Evolutionary conservation across 495 filamentous ascomycete species (phyloP).

Genomic region (Penicillium simplicissimum): DNA sequence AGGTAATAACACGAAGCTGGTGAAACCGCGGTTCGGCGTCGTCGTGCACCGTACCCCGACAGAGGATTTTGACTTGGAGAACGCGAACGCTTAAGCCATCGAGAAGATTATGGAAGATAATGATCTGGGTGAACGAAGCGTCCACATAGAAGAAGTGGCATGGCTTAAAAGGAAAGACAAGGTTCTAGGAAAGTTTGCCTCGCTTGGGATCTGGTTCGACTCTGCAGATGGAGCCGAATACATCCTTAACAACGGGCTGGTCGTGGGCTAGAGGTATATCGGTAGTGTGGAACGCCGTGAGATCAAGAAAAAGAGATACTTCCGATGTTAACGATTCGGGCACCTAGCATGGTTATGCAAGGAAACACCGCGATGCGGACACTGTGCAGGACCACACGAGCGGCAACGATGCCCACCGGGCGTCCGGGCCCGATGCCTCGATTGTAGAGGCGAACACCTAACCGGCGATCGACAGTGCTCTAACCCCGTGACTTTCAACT

Average conservation of each 20-base stretch:
- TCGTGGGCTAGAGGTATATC: constrained; percentile 26
- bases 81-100: constrained; percentile 6
- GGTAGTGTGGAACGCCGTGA: constrained; percentile 18
- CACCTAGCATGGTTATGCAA: constrained; percentile 36
- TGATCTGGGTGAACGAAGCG: constrained; percentile 16
- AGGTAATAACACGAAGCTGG: constrained; percentile 3
- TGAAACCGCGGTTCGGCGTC: constrained; percentile 10
- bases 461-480: constrained; percentile 21
- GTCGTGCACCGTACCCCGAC: constrained; percentile 28
- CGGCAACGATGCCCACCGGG: constrained; percentile 22
- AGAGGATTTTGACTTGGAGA: constrained; percentile 23
- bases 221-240: not conserved
- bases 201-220: not conserved
- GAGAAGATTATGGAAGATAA: constrained; percentile 28
- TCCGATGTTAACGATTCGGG: constrained; percentile 30
- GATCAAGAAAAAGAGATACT: constrained; percentile 29
- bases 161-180: constrained; percentile 28
- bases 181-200: constrained; percentile 11
- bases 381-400: constrained; percentile 28
- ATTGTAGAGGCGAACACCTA: constrained; percentile 27
- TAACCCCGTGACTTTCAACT: constrained; percentile 10
- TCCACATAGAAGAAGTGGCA: constrained; percentile 26
- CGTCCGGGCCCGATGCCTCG: constrained; percentile 20
- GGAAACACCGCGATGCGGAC: constrained; percentile 28
- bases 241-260: constrained; percentile 14